Evolutionary conservation across 164 flowering plant genomes (phyloP).

Genomic region (Vitis rotundifolia): DNA sequence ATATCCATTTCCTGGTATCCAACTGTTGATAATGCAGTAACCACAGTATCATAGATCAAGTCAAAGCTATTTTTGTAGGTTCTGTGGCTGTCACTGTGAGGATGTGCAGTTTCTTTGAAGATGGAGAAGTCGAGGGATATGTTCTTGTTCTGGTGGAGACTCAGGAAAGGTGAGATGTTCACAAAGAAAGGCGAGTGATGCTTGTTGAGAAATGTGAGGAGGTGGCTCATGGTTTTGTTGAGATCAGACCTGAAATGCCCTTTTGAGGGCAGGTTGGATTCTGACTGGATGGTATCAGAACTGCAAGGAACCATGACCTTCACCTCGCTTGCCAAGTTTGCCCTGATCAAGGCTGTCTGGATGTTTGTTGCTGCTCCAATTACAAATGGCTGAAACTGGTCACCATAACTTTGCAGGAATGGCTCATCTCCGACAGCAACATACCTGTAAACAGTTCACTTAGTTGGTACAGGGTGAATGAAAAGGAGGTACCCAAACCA

Average conservation of each 20-base stretch:
- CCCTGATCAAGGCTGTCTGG: slow-evolving; percentile 61
- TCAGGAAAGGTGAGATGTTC: slow-evolving; percentile 69
- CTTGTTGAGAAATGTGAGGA: slow-evolving; percentile 71
- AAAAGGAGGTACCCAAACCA: background rate
- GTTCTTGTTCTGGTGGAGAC: slow-evolving; percentile 58
- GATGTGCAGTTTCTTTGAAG: slow-evolving; percentile 53
- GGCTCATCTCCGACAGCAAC: slow-evolving; percentile 91
- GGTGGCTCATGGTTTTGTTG: slow-evolving; percentile 78
- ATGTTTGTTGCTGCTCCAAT: slow-evolving; percentile 78
- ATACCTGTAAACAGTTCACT: slow-evolving; percentile 44
- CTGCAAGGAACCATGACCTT: slow-evolving; percentile 89
- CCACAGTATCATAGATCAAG: slow-evolving; percentile 61
- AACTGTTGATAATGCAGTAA: slow-evolving; percentile 52
- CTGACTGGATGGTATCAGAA: slow-evolving; percentile 56
- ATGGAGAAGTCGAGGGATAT: slow-evolving; percentile 60
- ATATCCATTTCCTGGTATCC: slow-evolving; percentile 68
- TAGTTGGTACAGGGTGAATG: background rate
- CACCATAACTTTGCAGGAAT: slow-evolving; percentile 67
- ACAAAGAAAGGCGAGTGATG: slow-evolving; percentile 73
- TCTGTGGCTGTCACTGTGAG: slow-evolving; percentile 55
- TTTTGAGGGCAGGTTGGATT: slow-evolving; percentile 62
- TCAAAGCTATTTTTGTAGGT: slow-evolving; percentile 70
- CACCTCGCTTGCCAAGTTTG: slow-evolving; percentile 56
- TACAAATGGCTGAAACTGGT: slow-evolving; percentile 62
- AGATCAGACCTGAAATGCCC: slow-evolving; percentile 75